Evolutionary conservation across 345 rosid genomes (phyloP).

Genomic region (Brassica juncea): DNA sequence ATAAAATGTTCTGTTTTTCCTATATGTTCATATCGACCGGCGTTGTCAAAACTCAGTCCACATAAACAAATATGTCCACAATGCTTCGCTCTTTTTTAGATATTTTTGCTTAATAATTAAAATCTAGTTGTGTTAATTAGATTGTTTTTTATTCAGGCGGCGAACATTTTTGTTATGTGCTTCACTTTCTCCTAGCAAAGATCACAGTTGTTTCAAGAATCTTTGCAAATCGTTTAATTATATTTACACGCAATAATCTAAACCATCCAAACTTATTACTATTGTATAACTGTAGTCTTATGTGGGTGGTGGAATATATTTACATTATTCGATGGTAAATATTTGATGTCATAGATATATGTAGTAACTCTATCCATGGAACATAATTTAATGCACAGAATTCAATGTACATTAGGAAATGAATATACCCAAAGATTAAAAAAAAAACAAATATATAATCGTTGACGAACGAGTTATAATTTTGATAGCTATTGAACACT

Average conservation of each 20-base stretch:
- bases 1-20: background rate
- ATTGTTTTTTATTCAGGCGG: background rate
- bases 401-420: background rate
- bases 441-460: background rate
- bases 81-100: background rate
- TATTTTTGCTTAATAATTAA: background rate
- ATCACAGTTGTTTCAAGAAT: conserved; percentile 18
- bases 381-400: background rate
- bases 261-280: background rate
- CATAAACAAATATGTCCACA: background rate
- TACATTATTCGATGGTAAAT: background rate
- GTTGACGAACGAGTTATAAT: background rate
- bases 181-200: conserved; percentile 24
- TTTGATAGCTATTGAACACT: background rate
- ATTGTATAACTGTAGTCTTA: background rate
- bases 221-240: conserved; percentile 5
- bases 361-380: background rate
- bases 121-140: background rate
- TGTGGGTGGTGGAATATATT: background rate
- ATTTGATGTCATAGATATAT: background rate
- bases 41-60: background rate
- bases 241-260: conserved; percentile 2
- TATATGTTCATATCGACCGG: background rate
- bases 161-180: conserved; percentile 20
- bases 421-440: background rate